Conservation (phyloP, 257 asterid genomes). For the Ehretia macrophylla region DNA sequence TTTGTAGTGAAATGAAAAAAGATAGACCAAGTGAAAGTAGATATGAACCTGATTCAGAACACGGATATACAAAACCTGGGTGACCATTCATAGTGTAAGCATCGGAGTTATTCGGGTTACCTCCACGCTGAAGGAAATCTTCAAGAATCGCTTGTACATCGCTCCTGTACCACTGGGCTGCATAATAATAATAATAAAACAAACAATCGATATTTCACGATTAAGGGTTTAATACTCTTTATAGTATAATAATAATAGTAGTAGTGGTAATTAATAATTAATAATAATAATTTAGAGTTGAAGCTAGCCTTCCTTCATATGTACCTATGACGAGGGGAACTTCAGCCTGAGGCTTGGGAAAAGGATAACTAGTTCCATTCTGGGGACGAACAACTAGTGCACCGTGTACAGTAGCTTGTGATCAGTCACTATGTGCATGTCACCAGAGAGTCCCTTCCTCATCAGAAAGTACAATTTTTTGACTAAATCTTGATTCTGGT, state of each 20-base stretch:
- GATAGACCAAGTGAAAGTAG: no score
- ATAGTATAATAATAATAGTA: no score
- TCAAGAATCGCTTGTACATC: constrained; percentile 37
- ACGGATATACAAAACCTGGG: constrained; percentile 44
- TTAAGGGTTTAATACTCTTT: no score
- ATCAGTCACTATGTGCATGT: constrained; percentile 38
- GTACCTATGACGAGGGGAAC: constrained; percentile 48
- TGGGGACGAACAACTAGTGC: constrained; percentile 16
- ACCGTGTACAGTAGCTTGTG: constrained; percentile 28
- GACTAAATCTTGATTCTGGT: constrained; percentile 21
- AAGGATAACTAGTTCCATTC: constrained; percentile 23
- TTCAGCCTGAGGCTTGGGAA: constrained; percentile 40
- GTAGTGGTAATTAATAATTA: no score
- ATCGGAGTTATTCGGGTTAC: constrained; percentile 34
- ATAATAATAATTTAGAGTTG: no score
- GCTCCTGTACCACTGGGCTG: constrained; percentile 42
- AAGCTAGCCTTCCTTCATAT: no score
- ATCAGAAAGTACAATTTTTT: constrained; percentile 15
- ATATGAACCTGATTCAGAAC: constrained; percentile 42
- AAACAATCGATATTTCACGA: no score
- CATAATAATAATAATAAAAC: background rate
- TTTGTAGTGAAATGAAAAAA: no score
- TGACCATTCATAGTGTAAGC: constrained; percentile 57
- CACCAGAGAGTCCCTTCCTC: constrained; percentile 35
- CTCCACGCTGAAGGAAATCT: constrained; percentile 32